Base-by-base conservation (phyloP, 2,329 filamentous ascomycete genomes). In the Bimuria novae-zelandiae region DNA sequence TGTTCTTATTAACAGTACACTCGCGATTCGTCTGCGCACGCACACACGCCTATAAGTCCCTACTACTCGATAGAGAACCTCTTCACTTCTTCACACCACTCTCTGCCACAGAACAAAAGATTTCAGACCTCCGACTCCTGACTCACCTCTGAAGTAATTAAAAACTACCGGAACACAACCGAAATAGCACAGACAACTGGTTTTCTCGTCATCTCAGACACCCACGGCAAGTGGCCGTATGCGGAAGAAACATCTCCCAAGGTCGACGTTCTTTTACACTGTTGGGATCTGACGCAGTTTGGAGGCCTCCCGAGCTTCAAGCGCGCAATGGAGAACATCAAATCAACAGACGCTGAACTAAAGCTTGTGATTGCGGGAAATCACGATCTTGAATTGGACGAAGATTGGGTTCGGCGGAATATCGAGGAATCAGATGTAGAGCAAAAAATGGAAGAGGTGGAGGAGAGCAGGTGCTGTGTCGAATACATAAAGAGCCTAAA, bases 331-430 rank as follows among this genome's bases (percentile, higher is more conserved):
- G 61, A 74, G 12, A 73, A 79, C 60, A 73, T 27, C 10, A 27
- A 27, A 27, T 27, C 25, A 10, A 10, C 81, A 30, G 66, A 79
- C 5, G 82, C 82, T 1, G 77, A 80, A 16, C 69, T 86, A 3
- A 86, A 85, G 58, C 70, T 86, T 22, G 76, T 85, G 32, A 85
- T 86, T 48, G 79, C 83, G 0, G 83, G 83, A 0, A 86, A 86
- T 64, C 84, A 86, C 68, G 83, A 86, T 60, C 70, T 84, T 16
- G 80, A 79, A 2, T 75, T 86, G 0, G 82, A 86, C 57, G 67
- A 72, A 43, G 67, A 25, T 2, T 61, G 53, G 39, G 12, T 52
- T 6, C 17, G 32, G 1, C 16, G 52, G n/a, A 48, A 49, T 25
- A 36, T 25, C 11, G 50, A 51, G 14, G 11, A 22, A 22, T 1